Conservation (phyloP, 2,329 filamentous ascomycete genomes). For the Xylaria digitata region DNA sequence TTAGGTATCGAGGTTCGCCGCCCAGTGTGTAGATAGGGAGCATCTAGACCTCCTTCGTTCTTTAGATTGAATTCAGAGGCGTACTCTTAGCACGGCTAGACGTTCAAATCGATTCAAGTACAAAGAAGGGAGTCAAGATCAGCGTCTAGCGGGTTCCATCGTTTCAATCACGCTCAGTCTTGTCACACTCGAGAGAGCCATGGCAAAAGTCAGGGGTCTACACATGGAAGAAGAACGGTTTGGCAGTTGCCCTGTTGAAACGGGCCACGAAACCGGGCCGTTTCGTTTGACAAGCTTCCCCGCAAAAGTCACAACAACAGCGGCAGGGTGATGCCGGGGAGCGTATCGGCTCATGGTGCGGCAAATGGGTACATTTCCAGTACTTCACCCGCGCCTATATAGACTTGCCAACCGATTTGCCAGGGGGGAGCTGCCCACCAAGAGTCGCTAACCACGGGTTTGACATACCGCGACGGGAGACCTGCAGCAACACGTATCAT, state of each 20-base stretch:
- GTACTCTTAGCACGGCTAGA: neutral
- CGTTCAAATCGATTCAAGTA: neutral
- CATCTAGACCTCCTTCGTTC: neutral
- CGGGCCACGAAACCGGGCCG: slow-evolving; percentile 13
- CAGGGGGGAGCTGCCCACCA: slow-evolving; percentile 14
- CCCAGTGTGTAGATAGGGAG: neutral
- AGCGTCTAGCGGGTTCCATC: slow-evolving; percentile 4
- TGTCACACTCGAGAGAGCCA: slow-evolving; percentile 12
- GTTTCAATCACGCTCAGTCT: slow-evolving; percentile 1
- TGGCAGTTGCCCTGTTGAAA: slow-evolving; percentile 14
- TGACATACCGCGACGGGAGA: slow-evolving; percentile 18
- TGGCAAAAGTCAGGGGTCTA: neutral
- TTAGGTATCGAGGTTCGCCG: slow-evolving; percentile 5
- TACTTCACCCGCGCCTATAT: slow-evolving; percentile 15
- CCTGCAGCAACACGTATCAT: slow-evolving; percentile 24
- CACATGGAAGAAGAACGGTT: slow-evolving; percentile 8
- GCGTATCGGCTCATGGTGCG: slow-evolving; percentile 15
- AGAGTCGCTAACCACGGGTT: slow-evolving; percentile 20
- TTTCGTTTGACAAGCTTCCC: slow-evolving; percentile 19
- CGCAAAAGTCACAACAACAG: slow-evolving; percentile 20
- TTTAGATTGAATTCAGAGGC: neutral
- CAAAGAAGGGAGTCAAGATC: neutral
- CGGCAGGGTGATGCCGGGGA: slow-evolving; percentile 10
- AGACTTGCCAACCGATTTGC: slow-evolving; percentile 7
- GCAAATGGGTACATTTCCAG: slow-evolving; percentile 14